A percentile compares a stretch with the other conserved stretches of the same genome.
Evolutionary conservation across 2,329 filamentous ascomycete species (phyloP).

Genomic region (Sporothrix inflata): DNA sequence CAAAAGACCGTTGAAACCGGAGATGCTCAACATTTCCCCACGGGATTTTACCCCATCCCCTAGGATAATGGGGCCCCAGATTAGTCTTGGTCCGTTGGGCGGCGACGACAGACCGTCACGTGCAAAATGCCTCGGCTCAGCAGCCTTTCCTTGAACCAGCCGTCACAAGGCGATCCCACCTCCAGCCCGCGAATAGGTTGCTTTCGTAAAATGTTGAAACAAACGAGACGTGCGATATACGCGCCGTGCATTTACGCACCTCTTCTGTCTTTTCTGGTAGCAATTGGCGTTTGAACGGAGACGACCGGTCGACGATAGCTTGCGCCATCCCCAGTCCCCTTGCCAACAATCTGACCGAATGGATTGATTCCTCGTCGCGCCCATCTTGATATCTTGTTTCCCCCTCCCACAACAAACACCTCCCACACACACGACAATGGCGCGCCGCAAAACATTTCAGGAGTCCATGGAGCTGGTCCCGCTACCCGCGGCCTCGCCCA

Average conservation of each 20-base stretch:
- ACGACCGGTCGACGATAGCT: too few species aligned
- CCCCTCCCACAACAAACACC: too few species aligned
- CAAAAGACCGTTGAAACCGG: neutral
- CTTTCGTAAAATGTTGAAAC: neutral
- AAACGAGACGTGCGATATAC: neutral
- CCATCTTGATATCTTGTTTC: too few species aligned
- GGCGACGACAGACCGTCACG: neutral
- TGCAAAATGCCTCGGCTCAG: slow-evolving; percentile 23
- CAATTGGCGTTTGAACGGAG: neutral
- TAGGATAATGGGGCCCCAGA: neutral
- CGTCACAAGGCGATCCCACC: neutral
- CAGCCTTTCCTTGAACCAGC: neutral
- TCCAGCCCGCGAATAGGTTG: too few species aligned
- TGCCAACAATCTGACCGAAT: too few species aligned
- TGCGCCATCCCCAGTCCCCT: too few species aligned
- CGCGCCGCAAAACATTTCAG: slow-evolving; percentile 42
- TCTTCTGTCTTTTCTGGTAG: neutral
- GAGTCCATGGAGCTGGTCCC: slow-evolving; percentile 43
- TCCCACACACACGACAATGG: slow-evolving; percentile 23
- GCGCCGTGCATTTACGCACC: neutral
- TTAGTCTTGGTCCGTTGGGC: neutral
- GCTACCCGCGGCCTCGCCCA: slow-evolving; percentile 35
- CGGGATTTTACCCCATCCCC: neutral
- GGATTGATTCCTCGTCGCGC: too few species aligned
- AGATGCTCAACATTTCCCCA: neutral